phyloP scores from a whole-genome alignment of 2,329 filamentous ascomycete genomes.

The Penicillium frequentans region DNA sequence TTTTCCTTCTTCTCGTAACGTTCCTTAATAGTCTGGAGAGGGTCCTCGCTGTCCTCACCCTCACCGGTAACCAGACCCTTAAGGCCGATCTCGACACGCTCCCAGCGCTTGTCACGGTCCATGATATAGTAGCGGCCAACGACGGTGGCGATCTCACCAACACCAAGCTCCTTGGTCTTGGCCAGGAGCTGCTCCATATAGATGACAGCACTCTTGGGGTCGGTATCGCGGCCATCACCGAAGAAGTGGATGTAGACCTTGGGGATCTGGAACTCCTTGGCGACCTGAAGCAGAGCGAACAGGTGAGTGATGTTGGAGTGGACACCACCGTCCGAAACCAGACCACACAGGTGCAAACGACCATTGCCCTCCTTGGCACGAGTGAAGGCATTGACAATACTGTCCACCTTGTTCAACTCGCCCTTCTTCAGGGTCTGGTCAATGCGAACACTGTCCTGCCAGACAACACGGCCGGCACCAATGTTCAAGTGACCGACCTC shows the following conservation, averaged over 20 bases:
- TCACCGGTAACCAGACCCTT: slow-evolving; percentile 84
- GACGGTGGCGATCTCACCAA: slow-evolving; percentile 85
- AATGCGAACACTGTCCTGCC: slow-evolving; percentile 97
- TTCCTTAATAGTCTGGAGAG: slow-evolving; percentile 81
- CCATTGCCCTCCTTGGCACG: slow-evolving; percentile 84
- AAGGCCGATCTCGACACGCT: slow-evolving; percentile 84
- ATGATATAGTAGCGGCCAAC: slow-evolving; percentile 98
- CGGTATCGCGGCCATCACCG: slow-evolving; percentile 94
- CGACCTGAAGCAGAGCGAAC: slow-evolving; percentile 80
- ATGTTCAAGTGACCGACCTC: slow-evolving; percentile 99
- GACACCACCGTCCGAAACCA: slow-evolving; percentile 94
- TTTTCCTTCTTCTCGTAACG: slow-evolving; percentile 85
- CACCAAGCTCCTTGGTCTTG: slow-evolving; percentile 77
- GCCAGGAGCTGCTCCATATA: slow-evolving; percentile 87
- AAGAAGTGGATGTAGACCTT: slow-evolving; percentile 99
- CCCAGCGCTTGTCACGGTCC: slow-evolving; percentile 99
- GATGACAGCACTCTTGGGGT: slow-evolving; percentile 86
- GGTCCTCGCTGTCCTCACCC: slow-evolving; percentile 81
- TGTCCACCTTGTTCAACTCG: slow-evolving; percentile 72
- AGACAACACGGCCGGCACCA: slow-evolving; percentile 93
- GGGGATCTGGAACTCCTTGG: slow-evolving; percentile 82
- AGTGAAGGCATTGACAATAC: slow-evolving; percentile 75
- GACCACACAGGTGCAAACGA: slow-evolving; percentile 84
- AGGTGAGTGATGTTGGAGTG: slow-evolving; percentile 96
- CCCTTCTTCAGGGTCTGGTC: slow-evolving; percentile 87